Evolutionary conservation across 2,329 filamentous ascomycete species (phyloP), one percentile per base, ranked within the genome.

Genomic region (Epichloe sibirici): DNA sequence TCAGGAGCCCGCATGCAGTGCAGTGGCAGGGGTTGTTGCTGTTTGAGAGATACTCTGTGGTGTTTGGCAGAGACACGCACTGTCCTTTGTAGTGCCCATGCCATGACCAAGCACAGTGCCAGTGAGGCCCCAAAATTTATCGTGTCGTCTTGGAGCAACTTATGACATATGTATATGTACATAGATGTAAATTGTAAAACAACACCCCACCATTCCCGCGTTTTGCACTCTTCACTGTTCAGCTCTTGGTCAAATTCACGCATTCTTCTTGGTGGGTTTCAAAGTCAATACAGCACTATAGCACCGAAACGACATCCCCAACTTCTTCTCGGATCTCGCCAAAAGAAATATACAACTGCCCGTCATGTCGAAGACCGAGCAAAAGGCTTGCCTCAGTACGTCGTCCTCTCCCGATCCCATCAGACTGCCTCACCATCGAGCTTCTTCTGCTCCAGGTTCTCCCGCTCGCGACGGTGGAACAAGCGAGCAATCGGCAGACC

Each of bases 301-400:
- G 5, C n/a, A 23, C n/a, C 13, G 25, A 35, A 38, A 47, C 43
- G 21, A 13, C 2, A 7, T 15, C 34, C 44, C 23, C 17, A 9
- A 5, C 34, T 51, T 45, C 35, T 34, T 25, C 42, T 49, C 28
- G 17, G 12, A 23, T 51, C 45, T 42, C 38, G 44, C 17, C 34
- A 31, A 39, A 12, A 21, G 17, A 48, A 37, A 48, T 38, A 23
- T 34, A 45, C 15, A 21, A 21, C 55, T 54, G 54, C 53, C 60
- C 65, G 68, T 61, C 62, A 78, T 77, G 74, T 71, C 75, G 66
- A 74, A 73, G 63, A 74, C 76, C 63, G 74, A 77, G 58, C 77
- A 81, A 52, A 81, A 81, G 67, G 78, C 77, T 63, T 81, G 78
- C 69, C 74, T 81, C 66, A 81, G 76, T 80, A 79, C 67, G 77